Base-by-base conservation (phyloP, 768 basidiomycete species). In the Amanita thiersii region DNA sequence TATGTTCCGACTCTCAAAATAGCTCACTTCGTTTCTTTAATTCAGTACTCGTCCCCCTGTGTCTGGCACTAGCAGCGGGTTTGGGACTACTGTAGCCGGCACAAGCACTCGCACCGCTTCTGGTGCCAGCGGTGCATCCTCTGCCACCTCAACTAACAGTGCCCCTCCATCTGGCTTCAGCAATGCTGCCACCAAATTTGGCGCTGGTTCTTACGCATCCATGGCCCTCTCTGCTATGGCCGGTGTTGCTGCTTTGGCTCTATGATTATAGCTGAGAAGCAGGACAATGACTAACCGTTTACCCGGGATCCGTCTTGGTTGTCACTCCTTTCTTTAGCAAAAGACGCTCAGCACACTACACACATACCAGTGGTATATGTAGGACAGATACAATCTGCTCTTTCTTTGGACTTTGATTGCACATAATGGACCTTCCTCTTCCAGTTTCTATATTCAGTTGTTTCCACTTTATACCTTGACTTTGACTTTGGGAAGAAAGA, bases 111-210 rank as follows among this genome's bases (percentile, higher is more conserved):
- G 20, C 20, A 12, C 19, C 7, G 7, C 50, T 26, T 35, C 50
- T 14, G 51, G 50, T 36, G 49, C 37, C 12, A 44, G 26, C 23
- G 12, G 35, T 21, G 7, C 29, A n/a, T 12, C 29, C 3, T 11
- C 45, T 23, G 35, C 39, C 15, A 20, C 36, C 18, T 28, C 47
- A 9, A n/a, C 29, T 30, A 30, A 30, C 29, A 14, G 47, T 23
- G 29, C 47, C 26, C 39, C 50, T 24, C 5, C 48, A 1, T 36
- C 61, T 20, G 32, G 19, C 14, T 45, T 50, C 18, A 44, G 34
- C 21, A 20, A 43, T 23, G 24, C 49, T 36, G 20, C 49, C 25
- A 18, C 46, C 6, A 14, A 49, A n/a, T 37, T 43, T 4, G 33
- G 42, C 35, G 35, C 43, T 36, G 42, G 21, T 30, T 38, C 44